These are phyloP conservation scores for Skeletonema menzelii DNA, from an alignment of 108 stramenopile genomes.

Conservation along the genomic window DNA sequence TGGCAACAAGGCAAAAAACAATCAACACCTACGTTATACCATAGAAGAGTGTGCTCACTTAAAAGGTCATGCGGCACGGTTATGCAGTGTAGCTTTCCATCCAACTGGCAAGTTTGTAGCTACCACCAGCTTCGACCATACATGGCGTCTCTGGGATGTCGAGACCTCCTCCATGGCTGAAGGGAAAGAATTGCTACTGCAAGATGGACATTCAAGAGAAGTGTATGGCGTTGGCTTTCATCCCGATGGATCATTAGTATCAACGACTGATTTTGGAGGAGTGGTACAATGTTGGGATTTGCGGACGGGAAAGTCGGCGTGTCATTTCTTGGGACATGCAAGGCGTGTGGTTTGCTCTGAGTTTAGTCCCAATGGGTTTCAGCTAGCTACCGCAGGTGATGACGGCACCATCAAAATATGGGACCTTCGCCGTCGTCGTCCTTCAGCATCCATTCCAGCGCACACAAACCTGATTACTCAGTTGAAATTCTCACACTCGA, in stretches of 20 bases:
- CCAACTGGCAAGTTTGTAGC: slow-evolving; percentile 86
- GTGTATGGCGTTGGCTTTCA: slow-evolving; percentile 95
- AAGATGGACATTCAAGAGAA: slow-evolving; percentile 94
- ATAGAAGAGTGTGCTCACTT: slow-evolving; percentile 74
- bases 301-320: slow-evolving; percentile 86
- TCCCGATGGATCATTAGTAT: slow-evolving; percentile 90
- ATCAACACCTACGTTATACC: slow-evolving; percentile 18
- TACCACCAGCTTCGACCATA: slow-evolving; percentile 95
- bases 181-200: slow-evolving; percentile 85
- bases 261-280: slow-evolving; percentile 95
- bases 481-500: slow-evolving; percentile 67
- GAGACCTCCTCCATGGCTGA: slow-evolving; percentile 69
- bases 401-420: slow-evolving; percentile 94
- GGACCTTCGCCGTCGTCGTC: slow-evolving; percentile 89
- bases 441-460: slow-evolving; percentile 88
- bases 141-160: slow-evolving; percentile 98
- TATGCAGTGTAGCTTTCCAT: slow-evolving; percentile 93
- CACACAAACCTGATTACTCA: slow-evolving; percentile 93
- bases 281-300: slow-evolving; percentile 96
- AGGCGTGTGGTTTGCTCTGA: slow-evolving; percentile 80
- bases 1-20: slow-evolving; percentile 11
- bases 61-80: slow-evolving; percentile 87
- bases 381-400: slow-evolving; percentile 92
- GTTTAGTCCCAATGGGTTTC: slow-evolving; percentile 92
- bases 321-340: slow-evolving; percentile 89